Base-by-base conservation (phyloP, 2,329 filamentous ascomycete genomes). In the Ophiostoma tasmaniense region DNA sequence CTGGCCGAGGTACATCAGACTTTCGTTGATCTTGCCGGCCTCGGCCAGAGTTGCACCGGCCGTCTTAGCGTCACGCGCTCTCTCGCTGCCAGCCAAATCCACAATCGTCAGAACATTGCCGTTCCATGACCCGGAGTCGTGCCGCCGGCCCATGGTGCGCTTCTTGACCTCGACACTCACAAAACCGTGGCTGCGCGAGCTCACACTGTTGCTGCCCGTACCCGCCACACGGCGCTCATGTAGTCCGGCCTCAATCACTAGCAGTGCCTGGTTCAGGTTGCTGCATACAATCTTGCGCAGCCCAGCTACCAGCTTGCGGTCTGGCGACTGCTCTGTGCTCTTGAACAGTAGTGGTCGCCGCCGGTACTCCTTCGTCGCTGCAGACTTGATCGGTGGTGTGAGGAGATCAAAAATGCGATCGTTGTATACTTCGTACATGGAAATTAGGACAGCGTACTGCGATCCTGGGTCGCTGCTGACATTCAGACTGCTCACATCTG, bases 351-450 rank as follows among this genome's bases (percentile, higher is more conserved):
- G 80, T 0, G 92, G 89, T 35, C 93, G 87, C n/a, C 95, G 88
- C 66, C 89, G 84, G 72, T 84, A 83, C 70, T 92, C 89, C 74
- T 91, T 92, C 7, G 87, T 89, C 5, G 83, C 83, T 45, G 84
- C 84, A 0, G 83, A 83, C 71, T 85, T 85, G 28, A 82, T 79
- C 2, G 86, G 84, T 0, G 87, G 85, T 0, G 90, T 90, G 0
- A 99, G 82, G 0, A 99, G 87, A 75, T 99, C 95, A 77, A 96
- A 98, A 73, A 99, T 98, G 45, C 93, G 89, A 79, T 99, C 94
- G 76, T 99, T 99, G 81, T 99, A 97, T 1, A 99, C 94, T 78
- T 99, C 95, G 78, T 98, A 98, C 93, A 99, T 99, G 68, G 93
- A 97, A 28, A 99, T 84, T 13, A 99, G 82, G 68, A 99, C 88